phyloP scores from a whole-genome alignment of 1,284 basidiomycete species.

The Vanrija humicola region DNA sequence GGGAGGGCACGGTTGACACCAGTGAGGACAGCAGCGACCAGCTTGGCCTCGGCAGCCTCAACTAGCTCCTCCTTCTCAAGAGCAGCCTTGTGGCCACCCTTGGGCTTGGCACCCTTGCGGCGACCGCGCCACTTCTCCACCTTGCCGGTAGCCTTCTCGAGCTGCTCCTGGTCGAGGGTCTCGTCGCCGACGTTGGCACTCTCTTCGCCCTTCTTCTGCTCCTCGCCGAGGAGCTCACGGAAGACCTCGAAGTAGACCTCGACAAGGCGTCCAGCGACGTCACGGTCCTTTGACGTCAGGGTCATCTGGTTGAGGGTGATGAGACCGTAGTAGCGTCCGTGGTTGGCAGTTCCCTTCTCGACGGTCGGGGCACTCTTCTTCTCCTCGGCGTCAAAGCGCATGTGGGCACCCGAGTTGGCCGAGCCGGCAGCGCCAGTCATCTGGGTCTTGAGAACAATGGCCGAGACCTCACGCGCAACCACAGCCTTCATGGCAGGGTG shows the following conservation, averaged over 20 bases:
- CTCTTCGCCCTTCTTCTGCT: conserved; percentile 35
- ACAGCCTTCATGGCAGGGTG: conserved; percentile 94
- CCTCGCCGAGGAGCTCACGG: conserved; percentile 71
- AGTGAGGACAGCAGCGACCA: conserved; percentile 86
- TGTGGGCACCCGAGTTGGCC: conserved; percentile 32
- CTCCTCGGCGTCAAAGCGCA: conserved; percentile 49
- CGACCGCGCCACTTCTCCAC: conserved; percentile 48
- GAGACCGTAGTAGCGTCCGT: conserved; percentile 83
- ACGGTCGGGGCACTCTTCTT: conserved; percentile 25
- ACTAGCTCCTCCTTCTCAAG: conserved; percentile 55
- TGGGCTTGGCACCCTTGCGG: conserved; percentile 44
- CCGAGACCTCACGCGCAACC: conserved; percentile 79
- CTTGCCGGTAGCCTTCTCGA: conserved; percentile 49
- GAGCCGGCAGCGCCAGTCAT: conserved; percentile 52
- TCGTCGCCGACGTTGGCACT: conserved; percentile 47
- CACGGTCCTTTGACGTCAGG: conserved; percentile 65
- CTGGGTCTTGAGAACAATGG: conserved; percentile 66
- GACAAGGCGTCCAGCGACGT: conserved; percentile 77
- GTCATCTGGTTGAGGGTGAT: conserved; percentile 95
- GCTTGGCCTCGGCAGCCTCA: conserved; percentile 74
- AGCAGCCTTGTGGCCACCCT: conserved; percentile 40
- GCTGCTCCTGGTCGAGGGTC: conserved; percentile 34
- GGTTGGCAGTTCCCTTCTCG: conserved; percentile 54
- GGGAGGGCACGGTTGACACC: conserved; percentile 95
- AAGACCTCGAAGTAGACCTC: conserved; percentile 96